Evolutionary conservation across 495 filamentous ascomycete genomes (phyloP).

Genomic region (Daldinia loculata): DNA sequence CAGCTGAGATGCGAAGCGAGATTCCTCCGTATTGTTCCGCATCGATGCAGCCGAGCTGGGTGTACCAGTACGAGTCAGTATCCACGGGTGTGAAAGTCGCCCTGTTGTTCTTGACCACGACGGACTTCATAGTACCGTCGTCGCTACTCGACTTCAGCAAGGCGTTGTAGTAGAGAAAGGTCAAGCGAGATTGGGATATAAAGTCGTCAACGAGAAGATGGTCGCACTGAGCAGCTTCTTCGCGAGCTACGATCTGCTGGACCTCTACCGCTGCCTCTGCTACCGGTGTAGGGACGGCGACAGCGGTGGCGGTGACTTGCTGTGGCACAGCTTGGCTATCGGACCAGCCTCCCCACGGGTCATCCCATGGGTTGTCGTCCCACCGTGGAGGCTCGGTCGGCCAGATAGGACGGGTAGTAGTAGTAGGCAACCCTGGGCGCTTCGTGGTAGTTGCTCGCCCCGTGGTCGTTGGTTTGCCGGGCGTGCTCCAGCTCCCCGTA

Average conservation of each 20-base stretch:
- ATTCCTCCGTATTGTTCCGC: constrained; percentile 65
- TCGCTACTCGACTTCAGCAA: constrained; percentile 65
- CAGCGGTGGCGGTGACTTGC: constrained; percentile 22
- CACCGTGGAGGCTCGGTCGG: constrained; percentile 33
- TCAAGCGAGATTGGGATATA: constrained; percentile 69
- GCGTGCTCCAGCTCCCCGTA: constrained; percentile 18
- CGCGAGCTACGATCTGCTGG: constrained; percentile 17
- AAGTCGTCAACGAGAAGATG: constrained; percentile 68
- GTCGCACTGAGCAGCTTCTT: constrained; percentile 53
- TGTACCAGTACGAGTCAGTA: constrained; percentile 66
- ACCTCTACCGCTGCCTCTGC: neutral
- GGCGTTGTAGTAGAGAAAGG: constrained; percentile 71
- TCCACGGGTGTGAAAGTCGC: constrained; percentile 62
- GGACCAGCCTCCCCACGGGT: constrained; percentile 9
- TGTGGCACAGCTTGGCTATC: constrained; percentile 10
- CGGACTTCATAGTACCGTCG: constrained; percentile 66
- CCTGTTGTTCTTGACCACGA: constrained; percentile 62
- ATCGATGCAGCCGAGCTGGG: constrained; percentile 64
- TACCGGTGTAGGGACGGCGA: constrained; percentile 1
- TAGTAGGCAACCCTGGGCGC: constrained; percentile 19
- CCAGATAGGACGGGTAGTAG: constrained; percentile 13
- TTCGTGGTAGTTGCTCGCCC: constrained; percentile 18
- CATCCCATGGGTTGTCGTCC: constrained; percentile 38
- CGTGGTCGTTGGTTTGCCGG: neutral
- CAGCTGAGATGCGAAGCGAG: constrained; percentile 65